phyloP scores from a whole-genome alignment of 805 yeast species.

The Limtongozyma cylindracea region DNA sequence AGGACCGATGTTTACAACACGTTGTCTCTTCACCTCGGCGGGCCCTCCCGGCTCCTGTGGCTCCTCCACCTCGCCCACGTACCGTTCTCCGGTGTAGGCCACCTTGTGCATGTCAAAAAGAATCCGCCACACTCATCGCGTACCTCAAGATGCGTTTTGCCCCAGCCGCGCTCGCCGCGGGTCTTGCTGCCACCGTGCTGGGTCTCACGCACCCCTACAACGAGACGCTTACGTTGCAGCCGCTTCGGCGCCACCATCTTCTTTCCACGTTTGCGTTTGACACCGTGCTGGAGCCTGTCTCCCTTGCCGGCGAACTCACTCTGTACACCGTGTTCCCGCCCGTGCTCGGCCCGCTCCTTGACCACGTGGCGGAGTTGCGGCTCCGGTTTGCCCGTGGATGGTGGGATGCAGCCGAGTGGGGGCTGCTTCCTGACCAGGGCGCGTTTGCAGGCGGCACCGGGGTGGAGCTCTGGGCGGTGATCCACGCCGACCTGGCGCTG shows the following conservation, averaged over 20 bases:
- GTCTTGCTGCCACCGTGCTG: no score
- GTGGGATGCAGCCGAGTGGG: constrained; percentile 87
- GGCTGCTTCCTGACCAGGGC: constrained; percentile 54
- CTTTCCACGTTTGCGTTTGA: constrained; percentile 51
- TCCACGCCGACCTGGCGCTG: constrained; percentile 32
- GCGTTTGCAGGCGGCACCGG: constrained; percentile 73
- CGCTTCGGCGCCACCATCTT: constrained; percentile 49
- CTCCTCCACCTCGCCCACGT: background rate
- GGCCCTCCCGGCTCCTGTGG: background rate
- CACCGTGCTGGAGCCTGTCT: no score
- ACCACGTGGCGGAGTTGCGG: no score
- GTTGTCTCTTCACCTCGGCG: background rate
- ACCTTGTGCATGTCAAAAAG: background rate
- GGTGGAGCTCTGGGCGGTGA: constrained; percentile 75
- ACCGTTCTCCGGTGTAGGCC: background rate
- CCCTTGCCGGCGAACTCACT: no score
- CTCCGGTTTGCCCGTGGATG: constrained; percentile 80
- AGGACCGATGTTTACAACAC: background rate
- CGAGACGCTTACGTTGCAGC: constrained; percentile 38
- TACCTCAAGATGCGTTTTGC: no score
- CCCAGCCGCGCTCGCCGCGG: no score
- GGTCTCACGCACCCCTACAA: constrained; percentile 14
- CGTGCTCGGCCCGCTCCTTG: no score
- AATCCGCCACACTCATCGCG: background rate
- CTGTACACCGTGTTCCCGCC: no score